Base-by-base conservation (phyloP, 495 filamentous ascomycete species). In the Bathelium albidoporum region DNA sequence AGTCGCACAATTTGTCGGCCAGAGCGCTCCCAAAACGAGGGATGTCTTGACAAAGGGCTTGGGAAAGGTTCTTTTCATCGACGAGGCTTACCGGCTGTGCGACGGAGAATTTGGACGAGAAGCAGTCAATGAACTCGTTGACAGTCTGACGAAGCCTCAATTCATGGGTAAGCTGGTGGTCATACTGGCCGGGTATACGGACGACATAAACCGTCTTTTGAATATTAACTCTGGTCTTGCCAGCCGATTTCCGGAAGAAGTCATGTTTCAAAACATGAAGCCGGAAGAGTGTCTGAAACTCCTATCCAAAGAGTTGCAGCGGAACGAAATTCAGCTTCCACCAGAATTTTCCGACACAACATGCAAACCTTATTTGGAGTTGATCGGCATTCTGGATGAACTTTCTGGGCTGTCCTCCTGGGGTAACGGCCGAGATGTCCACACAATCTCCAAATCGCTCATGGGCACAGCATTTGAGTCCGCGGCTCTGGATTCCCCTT, bases 141-240 rank as follows among this genome's bases (percentile, higher is more conserved):
- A 89, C 71, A 82, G 77, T 45, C 74, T 88, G 10, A 88, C 86
- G 0, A 88, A 88, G 66, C 78, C 80, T 1, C 74, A 74, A 29
- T 94, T 83, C 67, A 66, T 70, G 7, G 76, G 81, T 55, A 90
- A 87, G 63, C 70, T 94, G 1, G 78, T 94, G 45, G 78, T 88
- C 18, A 89, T 94, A 49, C 77, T 92, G 0, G 89, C 89, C 0
- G 89, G 89, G 1, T 91, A 92, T 63, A 81, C 84, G 32, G 62
- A 75, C 0, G 85, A 90, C 34, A 91, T 92, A 66, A 85, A 91
- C 68, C 75, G 79, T 0, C 79, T 94, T 1, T 83, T 92, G 81
- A 68, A 72, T 5, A 78, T 80, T 45, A 88, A 87, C 64, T 75
- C 80, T 0, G 84, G 85, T 1, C 72, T 89, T 16, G 78, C 83